phyloP scores from a whole-genome alignment of 495 filamentous ascomycete species.

The Penicillium dipodomyicola region DNA sequence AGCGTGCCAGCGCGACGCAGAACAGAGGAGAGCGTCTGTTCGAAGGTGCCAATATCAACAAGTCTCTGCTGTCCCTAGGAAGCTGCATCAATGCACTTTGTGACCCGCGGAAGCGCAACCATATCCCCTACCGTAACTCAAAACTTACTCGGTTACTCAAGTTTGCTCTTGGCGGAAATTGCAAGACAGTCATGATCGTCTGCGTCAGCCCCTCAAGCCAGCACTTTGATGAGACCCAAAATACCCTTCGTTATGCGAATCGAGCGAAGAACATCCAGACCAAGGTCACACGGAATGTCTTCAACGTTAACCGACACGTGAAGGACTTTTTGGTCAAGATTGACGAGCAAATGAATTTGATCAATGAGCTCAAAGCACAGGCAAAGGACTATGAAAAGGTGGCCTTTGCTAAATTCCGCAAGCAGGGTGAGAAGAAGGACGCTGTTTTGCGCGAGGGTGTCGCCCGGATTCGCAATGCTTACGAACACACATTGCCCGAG shows the following conservation, averaged over 20 bases:
- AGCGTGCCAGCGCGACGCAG: conserved; percentile 94
- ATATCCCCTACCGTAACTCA: conserved; percentile 96
- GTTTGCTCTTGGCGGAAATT: conserved; percentile 96
- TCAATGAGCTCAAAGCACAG: conserved; percentile 89
- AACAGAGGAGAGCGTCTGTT: conserved; percentile 89
- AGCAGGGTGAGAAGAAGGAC: conserved; percentile 81
- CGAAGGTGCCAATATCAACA: conserved; percentile 99
- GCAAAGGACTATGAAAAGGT: conserved; percentile 85
- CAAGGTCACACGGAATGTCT: conserved; percentile 96
- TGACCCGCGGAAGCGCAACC: conserved; percentile 86
- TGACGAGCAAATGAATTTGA: conserved; percentile 89
- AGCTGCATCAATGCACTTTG: conserved; percentile 99
- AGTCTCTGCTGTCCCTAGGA: conserved; percentile 89
- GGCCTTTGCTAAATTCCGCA: conserved; percentile 86
- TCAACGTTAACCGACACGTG: conserved; percentile 98
- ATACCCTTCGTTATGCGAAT: conserved; percentile 96
- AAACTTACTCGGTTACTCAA: conserved; percentile 96
- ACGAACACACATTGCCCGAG: conserved; percentile 77
- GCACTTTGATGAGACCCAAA: conserved; percentile 98
- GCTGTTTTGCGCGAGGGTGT: conserved; percentile 75
- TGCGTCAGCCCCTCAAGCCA: conserved; percentile 95
- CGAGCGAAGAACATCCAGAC: conserved; percentile 99
- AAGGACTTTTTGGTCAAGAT: conserved; percentile 98
- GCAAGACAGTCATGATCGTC: conserved; percentile 99
- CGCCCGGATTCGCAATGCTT: conserved; percentile 75